Base-by-base conservation (phyloP, 73 alveolate genomes). In the Uronychia binucleata region DNA sequence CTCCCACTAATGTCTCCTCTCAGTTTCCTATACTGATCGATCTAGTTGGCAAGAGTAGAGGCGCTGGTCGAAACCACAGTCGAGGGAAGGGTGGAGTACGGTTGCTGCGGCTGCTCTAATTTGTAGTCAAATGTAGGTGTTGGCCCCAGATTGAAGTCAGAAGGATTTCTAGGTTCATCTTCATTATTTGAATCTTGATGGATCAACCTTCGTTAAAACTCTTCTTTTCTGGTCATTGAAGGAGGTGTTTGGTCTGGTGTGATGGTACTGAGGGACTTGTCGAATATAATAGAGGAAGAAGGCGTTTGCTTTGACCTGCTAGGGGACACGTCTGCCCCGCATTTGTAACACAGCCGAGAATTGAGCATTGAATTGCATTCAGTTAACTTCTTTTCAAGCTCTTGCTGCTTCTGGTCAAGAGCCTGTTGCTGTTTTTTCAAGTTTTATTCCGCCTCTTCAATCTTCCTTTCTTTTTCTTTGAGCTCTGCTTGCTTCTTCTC, bases 361-460 rank as follows among this genome's bases (percentile, higher is more conserved):
- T 46, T 46, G 19, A 46, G 5, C n/a, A 46, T 46, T 5, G n/a
- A 11, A 19, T 46, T 46, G n/a, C 5, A 11, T 46, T 46, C 67
- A 46, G 67, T 46, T 46, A 11, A 11, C 67, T 11, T 46, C 67
- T 46, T 46, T 46, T 46, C 67, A 46, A 46, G 67, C 5, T 5
- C 19, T 46, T 46, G 5, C 5, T 19, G 67, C 19, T 46, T 19
- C 19, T 46, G 67, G n/a, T 46, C 67, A 5, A 46, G 5, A 11
- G 67, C 67, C 5, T 97, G 97, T 95, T 97, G 98, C 78, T 93
- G 85, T 87, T 89, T 75, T 30, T 84, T 67, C 26, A 94, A 26
- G 83, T 92, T 88, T 78, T 88, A 77, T 79, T 87, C 92, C 60
- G 86, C 82, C 32, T 89, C 91, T 31, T 87, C 93, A n/a, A n/a